Evolutionary conservation across 768 basidiomycete genomes (phyloP).

Genomic region (Sistotremastrum niveocremeum): DNA sequence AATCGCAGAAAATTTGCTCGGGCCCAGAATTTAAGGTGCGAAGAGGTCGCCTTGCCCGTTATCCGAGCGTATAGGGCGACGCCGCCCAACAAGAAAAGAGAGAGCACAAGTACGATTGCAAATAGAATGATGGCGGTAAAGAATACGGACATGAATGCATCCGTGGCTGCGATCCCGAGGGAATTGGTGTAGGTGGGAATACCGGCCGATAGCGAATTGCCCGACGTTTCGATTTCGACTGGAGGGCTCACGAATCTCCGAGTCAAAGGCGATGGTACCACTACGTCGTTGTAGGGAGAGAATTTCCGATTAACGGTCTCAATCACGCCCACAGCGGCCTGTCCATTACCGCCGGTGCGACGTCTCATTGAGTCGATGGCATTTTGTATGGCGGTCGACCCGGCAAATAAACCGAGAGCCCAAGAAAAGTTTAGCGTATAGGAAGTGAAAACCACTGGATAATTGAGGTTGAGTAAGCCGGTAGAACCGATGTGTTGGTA

Average conservation of each 20-base stretch:
- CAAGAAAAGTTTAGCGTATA: conserved; percentile 83
- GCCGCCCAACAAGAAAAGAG: conserved; percentile 34
- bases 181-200: conserved; percentile 73
- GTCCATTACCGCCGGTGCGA: conserved; percentile 64
- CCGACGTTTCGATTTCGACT: conserved; percentile 31
- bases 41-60: conserved; percentile 7
- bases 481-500: conserved; percentile 78
- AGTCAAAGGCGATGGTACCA: conserved; percentile 2
- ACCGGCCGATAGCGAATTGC: conserved; percentile 64
- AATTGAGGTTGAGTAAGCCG: conserved; percentile 73
- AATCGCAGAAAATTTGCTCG: conserved; percentile 31
- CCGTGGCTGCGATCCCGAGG: conserved; percentile 66
- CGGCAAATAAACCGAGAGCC: conserved; percentile 64
- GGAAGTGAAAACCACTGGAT: conserved; percentile 68
- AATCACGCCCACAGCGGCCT: conserved; percentile 46
- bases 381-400: conserved; percentile 49
- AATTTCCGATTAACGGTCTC: conserved; percentile 69
- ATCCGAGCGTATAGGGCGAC: conserved; percentile 16
- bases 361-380: conserved; percentile 77
- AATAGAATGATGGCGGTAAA: conserved; percentile 54
- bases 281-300: conserved; percentile 56
- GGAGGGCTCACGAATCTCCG: too few species aligned
- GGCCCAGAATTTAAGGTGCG: too few species aligned
- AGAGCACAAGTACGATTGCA: conserved; percentile 39
- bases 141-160: conserved; percentile 87